Evolutionary conservation across 495 filamentous ascomycete species (phyloP), one percentile per base, ranked within the genome.

Genomic region (Neurospora sp.): DNA sequence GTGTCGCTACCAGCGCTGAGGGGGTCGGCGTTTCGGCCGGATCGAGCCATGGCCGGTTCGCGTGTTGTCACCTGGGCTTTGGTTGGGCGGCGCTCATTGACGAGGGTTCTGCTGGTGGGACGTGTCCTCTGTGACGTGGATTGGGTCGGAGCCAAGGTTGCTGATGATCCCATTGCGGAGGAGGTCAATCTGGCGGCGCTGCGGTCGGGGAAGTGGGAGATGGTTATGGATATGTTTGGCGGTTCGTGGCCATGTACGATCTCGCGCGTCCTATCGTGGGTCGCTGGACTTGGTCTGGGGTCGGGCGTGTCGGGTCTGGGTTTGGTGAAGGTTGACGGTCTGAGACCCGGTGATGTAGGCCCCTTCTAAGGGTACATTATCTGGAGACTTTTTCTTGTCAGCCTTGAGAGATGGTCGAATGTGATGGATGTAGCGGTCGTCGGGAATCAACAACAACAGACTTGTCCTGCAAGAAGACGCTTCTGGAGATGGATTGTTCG

Each of bases 21-120:
- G 79, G 91, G 90, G 70, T 90, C 85, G 8, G 91, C 89, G 75
- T 91, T 93, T 78, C 86, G 86, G 22, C 53, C 53, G 53, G 88
- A 86, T 72, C 90, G 85, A 75, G 87, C 81, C 14, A 89, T 87
- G 68, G 90, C 74, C 59, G 86, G 90, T 74, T 94, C 91, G 74
- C 86, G 87, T 9, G 88, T 90, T 12, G 91, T 90, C 69, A 92
- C 81, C 72, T 88, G 85, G 37, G 82, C 77, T 74, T 85, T 88
- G 79, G 88, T 88, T 14, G 81, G 83, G 72, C 79, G 74, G 75
- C 83, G 79, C 73, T 85, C 83, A 68, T 85, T 84, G 53, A 82
- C 78, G 31, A 72, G 38, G 37, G 69, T 77, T 74, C 80, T 82
- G 70, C 79, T 83, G 3, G 79, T 70, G 14, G 82, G 82, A 10